Evolutionary conservation across 1,284 basidiomycete species (phyloP).

Genomic region (Mycena sp.): DNA sequence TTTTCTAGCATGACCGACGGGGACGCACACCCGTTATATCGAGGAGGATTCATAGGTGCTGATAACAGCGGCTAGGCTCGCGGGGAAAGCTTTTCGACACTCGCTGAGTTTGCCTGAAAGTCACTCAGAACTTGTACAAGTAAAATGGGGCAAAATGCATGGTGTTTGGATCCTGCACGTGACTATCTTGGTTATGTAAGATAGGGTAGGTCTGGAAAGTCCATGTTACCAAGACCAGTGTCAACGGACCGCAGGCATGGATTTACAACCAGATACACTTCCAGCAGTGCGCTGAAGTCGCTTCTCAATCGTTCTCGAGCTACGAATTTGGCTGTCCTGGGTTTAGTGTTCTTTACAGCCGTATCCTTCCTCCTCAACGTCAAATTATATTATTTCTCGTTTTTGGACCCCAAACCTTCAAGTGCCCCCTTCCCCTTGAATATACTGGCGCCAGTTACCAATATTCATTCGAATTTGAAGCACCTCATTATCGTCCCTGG

Average conservation of each 20-base stretch:
- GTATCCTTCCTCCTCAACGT: constrained; percentile 76
- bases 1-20: constrained; percentile 73
- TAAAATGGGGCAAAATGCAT: too few species aligned
- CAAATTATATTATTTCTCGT: constrained; percentile 50
- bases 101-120: too few species aligned
- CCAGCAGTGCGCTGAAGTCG: too few species aligned
- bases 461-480: constrained; percentile 42
- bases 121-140: too few species aligned
- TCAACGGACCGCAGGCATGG: constrained; percentile 21
- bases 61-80: too few species aligned
- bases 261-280: constrained; percentile 7
- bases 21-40: constrained; percentile 51
- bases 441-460: constrained; percentile 48
- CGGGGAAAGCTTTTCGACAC: too few species aligned
- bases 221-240: constrained; percentile 21
- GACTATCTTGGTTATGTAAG: too few species aligned
- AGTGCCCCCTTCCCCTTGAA: constrained; percentile 34
- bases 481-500: constrained; percentile 93
- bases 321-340: constrained; percentile 79
- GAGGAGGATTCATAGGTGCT: too few species aligned
- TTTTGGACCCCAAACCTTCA: constrained; percentile 32
- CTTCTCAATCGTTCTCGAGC: constrained; percentile 69
- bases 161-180: too few species aligned
- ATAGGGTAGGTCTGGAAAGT: too few species aligned
- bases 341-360: constrained; percentile 58